Base-by-base conservation (phyloP, 371 early-diverging fungal species). In the Saksenaea oblongispora region DNA sequence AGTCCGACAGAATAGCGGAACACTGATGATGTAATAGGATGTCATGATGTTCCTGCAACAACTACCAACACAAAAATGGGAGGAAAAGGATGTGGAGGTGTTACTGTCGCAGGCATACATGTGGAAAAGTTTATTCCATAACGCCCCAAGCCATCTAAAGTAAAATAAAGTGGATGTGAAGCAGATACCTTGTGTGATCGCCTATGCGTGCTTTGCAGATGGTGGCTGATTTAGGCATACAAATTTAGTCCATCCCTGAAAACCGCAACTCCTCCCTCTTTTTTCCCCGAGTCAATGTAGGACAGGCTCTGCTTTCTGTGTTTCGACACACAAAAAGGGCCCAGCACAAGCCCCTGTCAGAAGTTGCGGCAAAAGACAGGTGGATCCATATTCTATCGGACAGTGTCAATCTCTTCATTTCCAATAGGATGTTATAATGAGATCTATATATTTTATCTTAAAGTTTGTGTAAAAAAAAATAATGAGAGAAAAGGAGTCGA, bases 21-120 rank as follows among this genome's bases (percentile, higher is more conserved):
- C 14, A 56, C 59, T 56, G 34, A 28, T 58, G 59, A 27, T 18
- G 55, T 18, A 55, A 41, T 44, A 88, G 84, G 95, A 93, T 34
- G 91, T 95, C 47, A 92, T 99, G 85, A 84, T 97, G 59, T 95
- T 96, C 75, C 74, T 99, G 47, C 99, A 99, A 74, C 88, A 87
- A 36, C 79, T 93, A 34, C 95, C 96, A 0, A 95, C 99, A 8
- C 75, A 85, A 57, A 76, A 84, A 10, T 99, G 99, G 99, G 82
- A 77, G 22, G 90, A 90, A 34, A 90, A 90, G 68, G 98, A 98
- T 63, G 90, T 98, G 27, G 97, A 98, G 71, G 71, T 97, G 39
- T 73, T 99, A 63, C 74, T 98, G 24, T 91, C 95, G 0, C 95
- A 97, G 67, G 99, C 98, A 0, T 98, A 91, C 73, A 92, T 95